Evolutionary conservation across 768 basidiomycete genomes (phyloP), one percentile per base, ranked within the genome.

Genomic region (Filobasidium wieringae): DNA sequence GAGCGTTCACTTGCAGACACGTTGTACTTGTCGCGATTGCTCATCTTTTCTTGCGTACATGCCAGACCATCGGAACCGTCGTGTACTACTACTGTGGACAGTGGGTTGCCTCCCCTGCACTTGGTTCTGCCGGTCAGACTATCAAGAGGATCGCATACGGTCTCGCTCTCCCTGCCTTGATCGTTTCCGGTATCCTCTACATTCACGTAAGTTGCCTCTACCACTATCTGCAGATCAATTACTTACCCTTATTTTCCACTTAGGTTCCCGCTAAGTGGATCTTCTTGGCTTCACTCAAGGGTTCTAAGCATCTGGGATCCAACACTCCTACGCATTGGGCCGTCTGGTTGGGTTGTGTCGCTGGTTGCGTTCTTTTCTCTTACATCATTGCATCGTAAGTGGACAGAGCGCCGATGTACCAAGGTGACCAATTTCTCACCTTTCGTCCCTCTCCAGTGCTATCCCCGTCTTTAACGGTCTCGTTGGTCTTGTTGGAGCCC

Each of bases 71-170:
- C 7, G 43, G 43, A 12, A 47, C 24, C 29, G 43, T 47, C 24
- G 43, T 47, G 0, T 75, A 72, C 60, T 55, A 58, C 51, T 72
- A 57, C 65, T 57, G 56, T 29, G 63, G 63, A 0, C 61, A 66
- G 32, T 66, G 63, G 45, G 61, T 69, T 36, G 64, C 70, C 17
- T 66, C 64, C 7, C 70, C 70, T 7, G 68, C 70, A 0, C 67
- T 71, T 29, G 70, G 70, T 4, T 64, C 66, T 4, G 70, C 70
- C 15, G 70, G 70, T 14, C 58, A 41, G 15, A n/a, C 49, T 12
- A 19, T 50, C 26, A 49, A 59, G 41, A 59, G 53, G 67, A 59
- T 54, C 51, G 60, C 63, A 1, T 66, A 64, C 57, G 65, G 65
- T 14, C 47, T 66, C 43, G 63, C 60, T 6, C 40, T 66, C 7